Base-by-base conservation (phyloP, 768 basidiomycete species). In the Amanita pallidorosea region DNA sequence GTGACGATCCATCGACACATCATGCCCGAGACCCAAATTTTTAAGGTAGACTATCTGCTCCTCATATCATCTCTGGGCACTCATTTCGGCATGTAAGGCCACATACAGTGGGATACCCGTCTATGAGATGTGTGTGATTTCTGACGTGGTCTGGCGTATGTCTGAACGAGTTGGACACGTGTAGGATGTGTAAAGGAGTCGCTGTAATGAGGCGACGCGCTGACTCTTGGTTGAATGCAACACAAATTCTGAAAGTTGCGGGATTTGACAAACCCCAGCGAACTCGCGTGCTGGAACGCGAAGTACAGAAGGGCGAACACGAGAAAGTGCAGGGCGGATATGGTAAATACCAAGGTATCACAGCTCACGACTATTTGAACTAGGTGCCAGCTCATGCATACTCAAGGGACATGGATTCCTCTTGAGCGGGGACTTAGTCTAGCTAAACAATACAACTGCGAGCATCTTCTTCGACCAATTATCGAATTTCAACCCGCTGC, bases 321-420 rank as follows among this genome's bases (percentile, higher is more conserved):
- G 95, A 98, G 69, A 99, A 99, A 65, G 94, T 99, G 0, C 96
- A 99, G 66, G 96, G 96, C 20, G 96, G 96, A 2, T 99, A 98
- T 66, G 96, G 96, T 58, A 99, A 99, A 69, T 98, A 98, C 64
- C 96, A 99, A 75, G 96, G 96, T 94, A 38, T 37, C 22, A 27
- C 18, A 25, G 3, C 20, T 37, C 11, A 11, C 25, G 36, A 15
- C 35, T 15, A 20, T 17, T 13, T 36, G 33, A 17, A 37, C 15
- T 25, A 46, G 55, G 77, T 60, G 18, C 41, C n/a, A 23, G 36
- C 23, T 48, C 25, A 48, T 17, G 15, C 8, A 13, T 51, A 36
- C 23, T 43, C 29, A 59, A 98, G 96, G 96, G 12, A 99, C 96
- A 20, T 99, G 96, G 96, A 93, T 99, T 55, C 96, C 96, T 18